Evolutionary conservation across 257 asterid genomes (phyloP).

Genomic region (Solanum sejunctum): DNA sequence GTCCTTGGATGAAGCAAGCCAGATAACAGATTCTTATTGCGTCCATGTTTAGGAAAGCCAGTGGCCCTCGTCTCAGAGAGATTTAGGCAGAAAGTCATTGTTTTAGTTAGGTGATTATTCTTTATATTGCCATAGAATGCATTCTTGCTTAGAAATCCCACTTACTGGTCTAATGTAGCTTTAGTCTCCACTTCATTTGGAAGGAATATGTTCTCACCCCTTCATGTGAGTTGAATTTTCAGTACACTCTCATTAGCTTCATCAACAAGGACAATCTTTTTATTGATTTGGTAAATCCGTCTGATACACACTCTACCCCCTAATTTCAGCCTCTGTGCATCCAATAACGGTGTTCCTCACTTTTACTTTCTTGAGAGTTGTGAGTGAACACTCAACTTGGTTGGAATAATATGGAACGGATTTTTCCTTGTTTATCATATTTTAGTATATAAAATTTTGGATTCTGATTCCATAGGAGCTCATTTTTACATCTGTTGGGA

Average conservation of each 20-base stretch:
- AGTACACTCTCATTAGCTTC: not conserved
- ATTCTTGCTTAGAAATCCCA: not conserved
- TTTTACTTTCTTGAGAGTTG: not conserved
- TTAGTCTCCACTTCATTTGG: not conserved
- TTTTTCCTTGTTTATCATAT: not conserved
- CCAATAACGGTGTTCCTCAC: not conserved
- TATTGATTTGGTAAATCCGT: not conserved
- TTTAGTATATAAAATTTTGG: not conserved
- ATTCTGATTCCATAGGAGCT: not conserved
- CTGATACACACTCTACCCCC: not conserved
- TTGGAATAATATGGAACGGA: not conserved
- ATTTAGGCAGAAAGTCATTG: not conserved
- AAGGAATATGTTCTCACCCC: not conserved
- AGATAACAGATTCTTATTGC: not conserved
- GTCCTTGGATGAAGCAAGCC: slow-evolving; percentile 2
- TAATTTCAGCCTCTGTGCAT: not conserved
- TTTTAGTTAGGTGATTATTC: not conserved
- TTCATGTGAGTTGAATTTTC: not conserved
- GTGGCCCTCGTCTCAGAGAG: not conserved
- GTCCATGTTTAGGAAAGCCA: not conserved
- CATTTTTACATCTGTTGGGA: not conserved
- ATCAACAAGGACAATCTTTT: not conserved
- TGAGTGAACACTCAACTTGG: not conserved
- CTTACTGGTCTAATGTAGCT: not conserved
- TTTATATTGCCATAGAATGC: not conserved